phyloP scores from a whole-genome alignment of 345 rosid species.

The Salix exigua region DNA sequence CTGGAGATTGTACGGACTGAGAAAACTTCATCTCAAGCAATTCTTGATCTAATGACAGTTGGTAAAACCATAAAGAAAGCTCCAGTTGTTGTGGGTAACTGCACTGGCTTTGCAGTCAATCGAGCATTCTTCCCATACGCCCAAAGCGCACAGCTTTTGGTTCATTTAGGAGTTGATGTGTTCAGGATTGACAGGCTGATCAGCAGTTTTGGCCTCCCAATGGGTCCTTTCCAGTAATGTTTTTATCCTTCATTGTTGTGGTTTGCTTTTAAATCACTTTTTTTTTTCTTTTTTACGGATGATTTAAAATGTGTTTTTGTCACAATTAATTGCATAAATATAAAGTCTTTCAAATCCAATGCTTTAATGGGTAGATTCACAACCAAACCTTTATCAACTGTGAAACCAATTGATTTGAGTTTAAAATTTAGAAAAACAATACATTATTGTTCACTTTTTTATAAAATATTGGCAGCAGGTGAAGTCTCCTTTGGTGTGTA shows the following conservation, averaged over 20 bases:
- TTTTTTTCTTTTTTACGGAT: too few species aligned
- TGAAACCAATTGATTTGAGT: too few species aligned
- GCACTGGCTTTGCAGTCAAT: constrained; percentile 93
- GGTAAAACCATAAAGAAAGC: constrained; percentile 85
- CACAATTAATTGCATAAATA: too few species aligned
- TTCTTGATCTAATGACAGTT: constrained; percentile 83
- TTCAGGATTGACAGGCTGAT: constrained; percentile 84
- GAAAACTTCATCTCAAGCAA: constrained; percentile 79
- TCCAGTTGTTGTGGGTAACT: constrained; percentile 94
- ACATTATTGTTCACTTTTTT: too few species aligned
- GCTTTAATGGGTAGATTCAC: too few species aligned
- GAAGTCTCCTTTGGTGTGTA: too few species aligned
- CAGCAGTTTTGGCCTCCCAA: constrained; percentile 78
- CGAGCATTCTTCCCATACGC: constrained; percentile 82
- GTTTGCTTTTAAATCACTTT: neutral
- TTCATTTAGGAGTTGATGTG: constrained; percentile 75
- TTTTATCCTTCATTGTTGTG: constrained; percentile 27
- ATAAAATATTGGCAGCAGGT: too few species aligned
- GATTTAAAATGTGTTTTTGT: too few species aligned
- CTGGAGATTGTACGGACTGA: constrained; percentile 85
- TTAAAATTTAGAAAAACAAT: too few species aligned
- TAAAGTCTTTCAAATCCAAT: too few species aligned
- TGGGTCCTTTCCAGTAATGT: constrained; percentile 91
- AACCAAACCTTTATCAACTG: too few species aligned
- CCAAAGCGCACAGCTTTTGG: constrained; percentile 68